Conservation (phyloP, 495 filamentous ascomycete genomes). For the Penicillium soppii region DNA sequence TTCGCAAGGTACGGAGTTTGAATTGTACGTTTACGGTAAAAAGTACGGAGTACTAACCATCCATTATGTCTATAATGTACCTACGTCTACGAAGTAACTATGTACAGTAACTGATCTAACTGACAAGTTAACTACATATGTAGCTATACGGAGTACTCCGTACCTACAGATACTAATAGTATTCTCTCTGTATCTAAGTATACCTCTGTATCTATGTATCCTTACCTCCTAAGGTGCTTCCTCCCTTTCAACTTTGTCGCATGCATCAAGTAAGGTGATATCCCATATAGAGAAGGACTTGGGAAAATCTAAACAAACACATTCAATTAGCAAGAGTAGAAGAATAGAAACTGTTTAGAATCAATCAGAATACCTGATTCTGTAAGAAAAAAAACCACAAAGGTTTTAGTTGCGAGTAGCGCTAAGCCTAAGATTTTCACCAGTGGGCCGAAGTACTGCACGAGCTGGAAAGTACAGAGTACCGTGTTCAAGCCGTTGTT, state of each 20-base stretch:
- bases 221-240: constrained; percentile 2
- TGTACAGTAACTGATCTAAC: too few species aligned
- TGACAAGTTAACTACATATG: too few species aligned
- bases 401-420: constrained; percentile 18
- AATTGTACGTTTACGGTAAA: too few species aligned
- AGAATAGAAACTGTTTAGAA: not conserved
- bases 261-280: constrained; percentile 27
- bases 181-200: too few species aligned
- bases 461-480: constrained; percentile 17
- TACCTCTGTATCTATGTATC: not conserved
- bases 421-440: constrained; percentile 13
- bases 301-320: constrained; percentile 28
- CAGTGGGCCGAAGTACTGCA: constrained; percentile 9
- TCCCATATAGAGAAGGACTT: constrained; percentile 18
- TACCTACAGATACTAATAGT: not conserved
- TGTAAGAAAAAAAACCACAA: too few species aligned
- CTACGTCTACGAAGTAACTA: too few species aligned
- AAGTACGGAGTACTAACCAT: not conserved
- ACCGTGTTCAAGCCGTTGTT: not conserved
- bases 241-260: not conserved
- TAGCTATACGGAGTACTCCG: not conserved
- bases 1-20: not conserved
- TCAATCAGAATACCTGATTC: too few species aligned
- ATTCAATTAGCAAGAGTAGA: not conserved
- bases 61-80: too few species aligned